A percentile compares a stretch with the other conserved stretches of the same genome.
phyloP scores from a whole-genome alignment of 305 asterid genomes.

The Solanum chacoense region DNA sequence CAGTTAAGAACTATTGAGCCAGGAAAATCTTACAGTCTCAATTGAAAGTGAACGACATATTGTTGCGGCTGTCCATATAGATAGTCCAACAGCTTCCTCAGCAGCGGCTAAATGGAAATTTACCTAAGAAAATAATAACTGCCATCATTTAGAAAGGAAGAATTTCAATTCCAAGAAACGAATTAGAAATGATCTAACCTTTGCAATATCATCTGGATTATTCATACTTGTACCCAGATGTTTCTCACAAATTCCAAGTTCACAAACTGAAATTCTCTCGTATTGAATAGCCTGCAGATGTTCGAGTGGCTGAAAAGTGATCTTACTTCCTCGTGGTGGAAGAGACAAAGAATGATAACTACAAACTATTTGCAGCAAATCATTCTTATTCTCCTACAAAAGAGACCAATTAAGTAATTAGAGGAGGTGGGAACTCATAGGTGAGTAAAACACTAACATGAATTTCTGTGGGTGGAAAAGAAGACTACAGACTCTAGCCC shows the following conservation, averaged over 20 bases:
- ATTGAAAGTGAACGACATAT: slow-evolving; percentile 88
- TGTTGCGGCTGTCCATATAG: slow-evolving; percentile 81
- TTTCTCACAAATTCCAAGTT: slow-evolving; percentile 41
- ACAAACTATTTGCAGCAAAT: slow-evolving; percentile 78
- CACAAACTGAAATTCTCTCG: slow-evolving; percentile 49
- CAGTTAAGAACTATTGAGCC: not conserved
- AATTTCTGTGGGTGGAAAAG: not conserved
- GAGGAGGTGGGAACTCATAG: not conserved
- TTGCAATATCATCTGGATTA: slow-evolving; percentile 39
- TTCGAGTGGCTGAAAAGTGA: slow-evolving; percentile 73
- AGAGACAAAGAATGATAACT: slow-evolving; percentile 54
- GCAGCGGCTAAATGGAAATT: slow-evolving; percentile 58
- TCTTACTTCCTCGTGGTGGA: slow-evolving; percentile 63
- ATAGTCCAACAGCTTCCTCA: slow-evolving; percentile 87
- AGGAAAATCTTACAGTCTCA: slow-evolving; percentile 47
- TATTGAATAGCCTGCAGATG: slow-evolving; percentile 68
- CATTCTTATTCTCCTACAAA: slow-evolving; percentile 67
- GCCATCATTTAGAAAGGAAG: not conserved
- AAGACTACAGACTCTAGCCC: slow-evolving; percentile 61
- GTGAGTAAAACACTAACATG: not conserved
- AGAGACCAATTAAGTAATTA: slow-evolving; percentile 15
- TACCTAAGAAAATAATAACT: slow-evolving; percentile 38
- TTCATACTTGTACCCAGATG: slow-evolving; percentile 25
- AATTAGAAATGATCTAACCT: slow-evolving; percentile 32
- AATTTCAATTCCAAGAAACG: not conserved